Base-by-base conservation (phyloP, 2,329 filamentous ascomycete genomes). In the Emergomyces africanus region DNA sequence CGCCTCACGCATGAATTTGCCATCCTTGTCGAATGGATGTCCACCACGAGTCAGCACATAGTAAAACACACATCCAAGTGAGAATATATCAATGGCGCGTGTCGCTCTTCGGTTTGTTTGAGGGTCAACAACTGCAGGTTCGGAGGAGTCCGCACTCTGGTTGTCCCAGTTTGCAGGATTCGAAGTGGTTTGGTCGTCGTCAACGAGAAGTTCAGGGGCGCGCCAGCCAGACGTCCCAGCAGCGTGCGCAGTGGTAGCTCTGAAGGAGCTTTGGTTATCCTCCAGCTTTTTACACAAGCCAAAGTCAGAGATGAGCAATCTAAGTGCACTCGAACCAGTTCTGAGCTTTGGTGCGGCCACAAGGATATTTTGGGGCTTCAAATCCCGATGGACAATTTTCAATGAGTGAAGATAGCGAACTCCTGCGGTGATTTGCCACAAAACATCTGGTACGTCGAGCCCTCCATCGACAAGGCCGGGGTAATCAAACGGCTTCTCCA, bases 321-420 rank as follows among this genome's bases (percentile, higher is more conserved):
- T 86, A 28, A 90, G 86, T 41, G 80, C 83, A 61, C 86, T 85
- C 39, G 84, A 83, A 1, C 71, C 68, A 0, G 66, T 68, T 42
- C 73, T 72, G 25, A 71, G 71, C 60, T 83, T 82, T 0, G 83
- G 83, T 62, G 81, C 81, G 28, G 83, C 82, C 61, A 97, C 90
- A 1, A 99, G 79, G 56, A 99, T 97, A 66, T 99, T 99, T 68
- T 99, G 94, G 0, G 94, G 94, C 71, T 99, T 99, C 67, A 99
- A 82, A 69, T 99, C 94, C 57, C 94, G 88, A 71, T 99, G 94
- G 2, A 99, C 95, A 68, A 99, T 96, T 61, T 94, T 88, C 49
- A 97, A 80, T 20, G 85, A 87, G 73, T 99, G 94, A 10, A 99
- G 78, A 72, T 97, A 91, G 60, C 86, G 85, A 35, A 99, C 82